phyloP scores from a whole-genome alignment of 108 stramenopile species.

The Conticribra weissflogii region DNA sequence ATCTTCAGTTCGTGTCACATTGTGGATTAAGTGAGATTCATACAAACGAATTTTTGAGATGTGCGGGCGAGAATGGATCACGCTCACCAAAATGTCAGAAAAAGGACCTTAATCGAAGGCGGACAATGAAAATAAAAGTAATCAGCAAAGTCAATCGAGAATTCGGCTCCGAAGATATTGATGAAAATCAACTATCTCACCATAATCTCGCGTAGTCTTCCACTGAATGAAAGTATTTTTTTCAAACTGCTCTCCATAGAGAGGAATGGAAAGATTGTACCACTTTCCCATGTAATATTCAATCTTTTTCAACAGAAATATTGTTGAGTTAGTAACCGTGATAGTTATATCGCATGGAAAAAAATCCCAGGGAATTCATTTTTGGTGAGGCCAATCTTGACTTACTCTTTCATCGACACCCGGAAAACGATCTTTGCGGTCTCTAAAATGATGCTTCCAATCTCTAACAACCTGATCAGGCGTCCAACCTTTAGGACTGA shows the following conservation, averaged over 20 bases:
- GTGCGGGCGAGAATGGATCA: too few relatives aligned
- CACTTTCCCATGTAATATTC: constrained; percentile 54
- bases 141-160: not conserved
- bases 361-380: too few relatives aligned
- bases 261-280: constrained; percentile 35
- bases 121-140: not conserved
- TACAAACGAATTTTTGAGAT: too few relatives aligned
- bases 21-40: too few relatives aligned
- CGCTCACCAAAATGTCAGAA: constrained; percentile 27
- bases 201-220: constrained; percentile 46
- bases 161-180: not conserved
- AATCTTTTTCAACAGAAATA: constrained; percentile 4
- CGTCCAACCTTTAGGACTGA: constrained; percentile 23
- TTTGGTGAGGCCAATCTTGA: too few relatives aligned
- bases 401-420: constrained; percentile 19
- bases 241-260: constrained; percentile 40
- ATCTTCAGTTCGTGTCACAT: too few relatives aligned
- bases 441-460: constrained; percentile 32
- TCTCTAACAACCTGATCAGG: constrained; percentile 12
- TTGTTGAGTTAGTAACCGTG: not conserved
- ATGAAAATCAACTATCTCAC: not conserved
- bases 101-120: constrained; percentile 5
- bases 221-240: constrained; percentile 36
- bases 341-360: not conserved
- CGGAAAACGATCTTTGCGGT: constrained; percentile 41